phyloP scores from a whole-genome alignment of 2,329 filamentous ascomycete species.

The Malbranchea zuffiana region DNA sequence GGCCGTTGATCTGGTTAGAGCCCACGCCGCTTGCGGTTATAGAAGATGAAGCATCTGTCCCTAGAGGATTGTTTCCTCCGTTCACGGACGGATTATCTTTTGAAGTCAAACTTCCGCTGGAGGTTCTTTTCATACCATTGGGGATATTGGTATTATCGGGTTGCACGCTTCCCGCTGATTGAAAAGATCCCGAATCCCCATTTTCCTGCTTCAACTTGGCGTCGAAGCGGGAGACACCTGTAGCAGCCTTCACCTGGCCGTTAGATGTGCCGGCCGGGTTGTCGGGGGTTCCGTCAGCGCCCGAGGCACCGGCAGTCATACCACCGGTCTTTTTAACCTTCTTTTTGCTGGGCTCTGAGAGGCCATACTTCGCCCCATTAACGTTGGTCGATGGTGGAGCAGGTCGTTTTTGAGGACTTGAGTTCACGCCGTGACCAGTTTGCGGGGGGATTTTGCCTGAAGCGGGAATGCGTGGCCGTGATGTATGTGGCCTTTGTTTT shows the following conservation, averaged over 20 bases:
- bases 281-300: slow-evolving; percentile 17
- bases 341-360: slow-evolving; percentile 32
- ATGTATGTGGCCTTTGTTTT: slow-evolving; percentile 59
- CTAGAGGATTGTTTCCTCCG: too few species aligned
- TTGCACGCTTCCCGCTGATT: too few species aligned
- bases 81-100: too few species aligned
- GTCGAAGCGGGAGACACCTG: too few species aligned
- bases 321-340: slow-evolving; percentile 34
- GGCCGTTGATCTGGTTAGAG: too few species aligned
- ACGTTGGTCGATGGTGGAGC: slow-evolving; percentile 9
- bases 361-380: slow-evolving; percentile 19
- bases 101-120: too few species aligned
- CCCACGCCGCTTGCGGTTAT: too few species aligned
- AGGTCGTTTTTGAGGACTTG: slow-evolving; percentile 13
- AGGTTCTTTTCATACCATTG: too few species aligned
- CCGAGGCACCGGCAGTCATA: slow-evolving; percentile 20
- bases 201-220: too few species aligned
- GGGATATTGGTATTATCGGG: too few species aligned
- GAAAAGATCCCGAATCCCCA: too few species aligned
- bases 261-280: neutral
- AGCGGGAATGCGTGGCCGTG: slow-evolving; percentile 35
- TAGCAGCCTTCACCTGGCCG: slow-evolving; percentile 3
- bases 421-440: slow-evolving; percentile 4
- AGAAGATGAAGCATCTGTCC: too few species aligned
- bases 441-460: slow-evolving; percentile 36